Conservation (phyloP, 805 yeast species). For the Teunomyces aglyptinius region DNA sequence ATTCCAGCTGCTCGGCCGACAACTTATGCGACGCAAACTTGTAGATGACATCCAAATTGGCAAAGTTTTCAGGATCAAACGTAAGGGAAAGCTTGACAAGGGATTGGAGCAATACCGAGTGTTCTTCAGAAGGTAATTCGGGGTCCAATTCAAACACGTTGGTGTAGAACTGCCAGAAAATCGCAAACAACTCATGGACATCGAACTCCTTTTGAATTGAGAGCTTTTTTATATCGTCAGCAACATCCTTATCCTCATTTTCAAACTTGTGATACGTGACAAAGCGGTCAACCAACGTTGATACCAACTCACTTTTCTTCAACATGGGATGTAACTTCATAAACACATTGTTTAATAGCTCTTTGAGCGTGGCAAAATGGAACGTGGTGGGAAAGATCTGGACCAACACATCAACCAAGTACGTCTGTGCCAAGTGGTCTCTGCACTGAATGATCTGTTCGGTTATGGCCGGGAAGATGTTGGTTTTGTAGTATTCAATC, state of each 20-base stretch:
- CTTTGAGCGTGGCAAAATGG: constrained; percentile 72
- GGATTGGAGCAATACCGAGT: constrained; percentile 62
- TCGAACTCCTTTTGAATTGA: constrained; percentile 1
- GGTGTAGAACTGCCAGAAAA: constrained; percentile 64
- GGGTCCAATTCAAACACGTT: constrained; percentile 57
- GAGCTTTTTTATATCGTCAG: constrained; percentile 14
- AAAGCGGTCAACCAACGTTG: constrained; percentile 71
- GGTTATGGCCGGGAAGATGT: constrained; percentile 73
- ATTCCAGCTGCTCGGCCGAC: constrained; percentile 21
- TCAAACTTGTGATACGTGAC: constrained; percentile 44
- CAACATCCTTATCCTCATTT: constrained; percentile 19
- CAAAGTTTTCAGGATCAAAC: constrained; percentile 62
- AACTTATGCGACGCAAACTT: constrained; percentile 49
- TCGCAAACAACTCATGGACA: constrained; percentile 40
- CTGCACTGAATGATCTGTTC: constrained; percentile 92
- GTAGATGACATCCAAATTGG: constrained; percentile 61
- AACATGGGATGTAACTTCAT: constrained; percentile 67
- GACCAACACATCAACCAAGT: constrained; percentile 83
- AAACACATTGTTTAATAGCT: constrained; percentile 59
- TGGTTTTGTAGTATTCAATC: constrained; percentile 36
- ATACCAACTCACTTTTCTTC: constrained; percentile 61
- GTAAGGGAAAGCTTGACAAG: constrained; percentile 61
- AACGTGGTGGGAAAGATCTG: constrained; percentile 95
- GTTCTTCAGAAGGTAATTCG: constrained; percentile 65
- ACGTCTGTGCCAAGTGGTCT: constrained; percentile 90